Evolutionary conservation across 1,284 basidiomycete species (phyloP).

Genomic region (Boletus albobrunnescens): DNA sequence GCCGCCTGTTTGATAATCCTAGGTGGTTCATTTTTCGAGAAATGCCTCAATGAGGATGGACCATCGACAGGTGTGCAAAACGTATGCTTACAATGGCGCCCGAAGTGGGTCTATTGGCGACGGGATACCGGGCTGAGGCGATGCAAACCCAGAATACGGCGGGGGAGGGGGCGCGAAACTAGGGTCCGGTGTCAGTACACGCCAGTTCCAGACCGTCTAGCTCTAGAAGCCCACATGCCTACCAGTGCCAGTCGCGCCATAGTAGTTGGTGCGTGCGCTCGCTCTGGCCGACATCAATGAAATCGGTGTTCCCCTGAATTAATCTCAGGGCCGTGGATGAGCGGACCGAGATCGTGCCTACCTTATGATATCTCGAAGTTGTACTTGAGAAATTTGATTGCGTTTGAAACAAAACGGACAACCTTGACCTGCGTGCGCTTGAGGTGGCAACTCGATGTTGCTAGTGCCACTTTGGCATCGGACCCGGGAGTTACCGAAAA

Average conservation of each 20-base stretch:
- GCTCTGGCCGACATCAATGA: not conserved
- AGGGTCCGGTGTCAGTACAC: not conserved
- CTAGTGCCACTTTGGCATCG: no score
- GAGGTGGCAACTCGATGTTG: not conserved
- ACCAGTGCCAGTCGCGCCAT: conserved; percentile 14
- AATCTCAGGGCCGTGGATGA: not conserved
- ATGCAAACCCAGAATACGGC: conserved; percentile 9
- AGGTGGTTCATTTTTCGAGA: not conserved
- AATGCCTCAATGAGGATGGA: not conserved
- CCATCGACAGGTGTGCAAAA: not conserved
- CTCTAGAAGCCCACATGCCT: conserved; percentile 1
- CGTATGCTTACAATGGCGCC: conserved; percentile 8
- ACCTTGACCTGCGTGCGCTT: not conserved
- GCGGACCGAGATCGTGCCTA: not conserved
- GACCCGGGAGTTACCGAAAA: no score
- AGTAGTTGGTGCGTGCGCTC: conserved; percentile 10
- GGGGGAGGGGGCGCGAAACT: conserved; percentile 11
- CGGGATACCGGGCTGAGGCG: not conserved
- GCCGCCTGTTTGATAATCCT: not conserved
- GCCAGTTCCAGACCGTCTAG: not conserved
- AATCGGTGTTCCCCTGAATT: not conserved
- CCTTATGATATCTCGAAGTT: no score
- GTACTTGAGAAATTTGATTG: not conserved
- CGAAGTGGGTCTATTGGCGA: not conserved
- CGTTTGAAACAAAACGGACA: not conserved